Percentiles rank a stretch among this genome's conserved stretches.
These are phyloP conservation scores for Ceratobasidium sp. DNA, from an alignment of 1,284 basidiomycete genomes.

Conservation along the genomic window DNA sequence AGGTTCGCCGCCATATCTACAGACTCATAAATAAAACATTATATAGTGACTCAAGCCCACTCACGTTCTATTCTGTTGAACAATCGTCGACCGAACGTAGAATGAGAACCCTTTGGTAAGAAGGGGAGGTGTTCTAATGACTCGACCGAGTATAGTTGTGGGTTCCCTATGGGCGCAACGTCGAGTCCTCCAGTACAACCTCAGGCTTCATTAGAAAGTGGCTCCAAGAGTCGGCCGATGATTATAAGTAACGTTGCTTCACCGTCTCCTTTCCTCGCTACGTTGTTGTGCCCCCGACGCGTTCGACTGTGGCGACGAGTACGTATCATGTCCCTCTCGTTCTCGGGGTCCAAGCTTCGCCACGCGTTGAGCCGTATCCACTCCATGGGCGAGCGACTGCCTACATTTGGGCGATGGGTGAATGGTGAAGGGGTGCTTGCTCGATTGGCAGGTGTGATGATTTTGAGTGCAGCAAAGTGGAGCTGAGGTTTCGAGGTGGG, in stretches of 20 bases:
- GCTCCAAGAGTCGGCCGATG: slow-evolving; percentile 13
- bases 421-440: slow-evolving; percentile 56
- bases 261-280: slow-evolving; percentile 10
- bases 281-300: slow-evolving; percentile 40
- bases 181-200: slow-evolving; percentile 35
- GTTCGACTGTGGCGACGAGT: slow-evolving; percentile 44
- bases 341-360: slow-evolving; percentile 70
- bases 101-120: slow-evolving; percentile 78
- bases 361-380: slow-evolving; percentile 54
- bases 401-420: slow-evolving; percentile 89
- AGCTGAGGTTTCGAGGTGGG: slow-evolving; percentile 47
- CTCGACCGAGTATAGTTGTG: neutral
- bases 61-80: no score
- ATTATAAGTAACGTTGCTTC: slow-evolving; percentile 4
- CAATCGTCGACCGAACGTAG: no score
- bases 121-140: slow-evolving; percentile 54
- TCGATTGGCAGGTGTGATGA: slow-evolving; percentile 47
- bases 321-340: slow-evolving; percentile 64
- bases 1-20: no score
- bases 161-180: neutral
- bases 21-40: no score
- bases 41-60: no score
- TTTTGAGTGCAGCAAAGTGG: slow-evolving; percentile 50
- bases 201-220: slow-evolving; percentile 12
- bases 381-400: slow-evolving; percentile 62